phyloP scores from a whole-genome alignment of 1,284 basidiomycete genomes.

The Moniliophthora roreri region DNA sequence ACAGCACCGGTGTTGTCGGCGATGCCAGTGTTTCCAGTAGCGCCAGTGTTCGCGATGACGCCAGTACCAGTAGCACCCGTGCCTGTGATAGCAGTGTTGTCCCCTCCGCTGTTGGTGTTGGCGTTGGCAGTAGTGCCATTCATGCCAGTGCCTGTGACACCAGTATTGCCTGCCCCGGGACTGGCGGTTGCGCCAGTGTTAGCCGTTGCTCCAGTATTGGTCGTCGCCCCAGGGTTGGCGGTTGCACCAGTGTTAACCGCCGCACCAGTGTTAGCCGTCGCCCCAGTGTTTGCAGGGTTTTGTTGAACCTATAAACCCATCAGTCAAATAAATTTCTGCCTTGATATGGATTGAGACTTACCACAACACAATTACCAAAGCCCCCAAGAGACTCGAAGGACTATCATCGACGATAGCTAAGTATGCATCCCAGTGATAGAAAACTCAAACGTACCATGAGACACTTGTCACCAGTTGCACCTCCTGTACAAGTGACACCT shows the following conservation, averaged over 20 bases:
- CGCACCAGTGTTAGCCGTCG: constrained; percentile 4
- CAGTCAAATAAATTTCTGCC: background rate
- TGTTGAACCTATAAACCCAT: background rate
- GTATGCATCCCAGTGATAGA: background rate
- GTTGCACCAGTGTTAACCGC: constrained; percentile 9
- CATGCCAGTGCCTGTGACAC: background rate
- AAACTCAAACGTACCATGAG: constrained; percentile 18
- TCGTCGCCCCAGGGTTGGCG: background rate
- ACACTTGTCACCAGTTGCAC: constrained; percentile 33
- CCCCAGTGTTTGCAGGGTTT: background rate
- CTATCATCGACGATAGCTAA: constrained; percentile 3
- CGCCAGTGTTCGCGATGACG: too few species aligned
- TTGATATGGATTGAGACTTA: constrained; percentile 11
- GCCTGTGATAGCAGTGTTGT: too few species aligned
- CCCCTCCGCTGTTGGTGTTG: background rate
- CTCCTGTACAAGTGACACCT: constrained; percentile 37
- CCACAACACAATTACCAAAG: constrained; percentile 41
- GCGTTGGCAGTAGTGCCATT: background rate
- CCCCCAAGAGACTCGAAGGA: constrained; percentile 35
- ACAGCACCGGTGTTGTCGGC: too few species aligned
- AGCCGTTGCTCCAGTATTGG: constrained; percentile 2
- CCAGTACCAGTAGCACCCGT: too few species aligned
- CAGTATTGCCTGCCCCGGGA: too few species aligned
- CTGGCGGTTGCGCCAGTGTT: background rate
- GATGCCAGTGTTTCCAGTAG: too few species aligned